These are phyloP conservation scores for Aspergillus flavus DNA, from an alignment of 2,329 filamentous ascomycete genomes.

Conservation along the genomic window DNA sequence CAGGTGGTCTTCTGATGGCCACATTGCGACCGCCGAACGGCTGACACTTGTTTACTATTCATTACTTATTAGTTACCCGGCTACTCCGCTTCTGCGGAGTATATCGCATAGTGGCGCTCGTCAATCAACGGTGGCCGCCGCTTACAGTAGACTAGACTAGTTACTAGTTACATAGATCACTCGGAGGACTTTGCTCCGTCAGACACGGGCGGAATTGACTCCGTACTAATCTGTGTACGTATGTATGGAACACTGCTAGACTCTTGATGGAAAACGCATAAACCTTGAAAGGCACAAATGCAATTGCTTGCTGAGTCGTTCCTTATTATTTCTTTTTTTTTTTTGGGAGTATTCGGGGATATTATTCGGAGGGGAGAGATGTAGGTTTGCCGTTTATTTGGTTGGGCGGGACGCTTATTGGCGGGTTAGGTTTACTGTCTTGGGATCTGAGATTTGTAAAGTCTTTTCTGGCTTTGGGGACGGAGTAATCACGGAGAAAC, in stretches of 20 bases:
- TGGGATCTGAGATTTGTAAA: neutral
- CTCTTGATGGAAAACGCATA: neutral
- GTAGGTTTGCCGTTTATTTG: neutral
- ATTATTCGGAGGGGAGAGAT: neutral
- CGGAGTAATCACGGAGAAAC: conserved; percentile 3
- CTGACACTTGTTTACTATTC: neutral
- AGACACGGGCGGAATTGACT: neutral
- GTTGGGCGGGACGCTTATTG: neutral
- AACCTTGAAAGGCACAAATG: neutral
- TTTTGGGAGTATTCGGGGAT: neutral
- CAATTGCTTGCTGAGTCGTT: neutral
- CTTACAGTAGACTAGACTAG: neutral
- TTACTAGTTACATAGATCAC: conserved; percentile 5
- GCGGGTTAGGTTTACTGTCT: neutral
- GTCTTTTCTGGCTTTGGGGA: neutral
- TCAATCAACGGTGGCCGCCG: neutral
- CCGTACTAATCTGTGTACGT: neutral
- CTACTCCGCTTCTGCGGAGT: neutral
- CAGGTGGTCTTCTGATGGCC: neutral
- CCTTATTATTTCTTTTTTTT: neutral
- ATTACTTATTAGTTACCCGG: neutral
- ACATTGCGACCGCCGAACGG: neutral
- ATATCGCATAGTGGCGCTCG: neutral
- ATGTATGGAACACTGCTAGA: conserved; percentile 1
- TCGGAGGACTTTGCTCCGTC: conserved; percentile 16